Conservation (phyloP, 2,329 filamentous ascomycete species). For the Calonectria pteridis region DNA sequence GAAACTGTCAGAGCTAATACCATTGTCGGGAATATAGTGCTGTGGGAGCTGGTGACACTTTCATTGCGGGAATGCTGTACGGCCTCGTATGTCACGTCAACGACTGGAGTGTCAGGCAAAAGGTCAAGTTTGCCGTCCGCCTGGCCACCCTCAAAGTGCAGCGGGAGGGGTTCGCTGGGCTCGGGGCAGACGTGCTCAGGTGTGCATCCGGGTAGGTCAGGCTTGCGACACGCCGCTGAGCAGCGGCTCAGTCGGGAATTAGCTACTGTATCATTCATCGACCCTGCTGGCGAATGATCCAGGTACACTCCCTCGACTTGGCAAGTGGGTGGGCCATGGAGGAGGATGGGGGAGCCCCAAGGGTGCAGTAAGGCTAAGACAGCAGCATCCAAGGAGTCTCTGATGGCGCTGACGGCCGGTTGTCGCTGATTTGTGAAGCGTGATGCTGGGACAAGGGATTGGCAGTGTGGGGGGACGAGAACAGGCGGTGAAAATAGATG, state of each 20-base stretch:
- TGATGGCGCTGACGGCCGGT: constrained; percentile 33
- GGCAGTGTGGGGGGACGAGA: constrained; percentile 37
- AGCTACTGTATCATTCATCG: constrained; percentile 12
- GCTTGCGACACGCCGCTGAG: constrained; percentile 20
- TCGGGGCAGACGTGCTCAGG: constrained; percentile 53
- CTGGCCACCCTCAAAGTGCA: constrained; percentile 77
- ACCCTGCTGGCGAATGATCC: constrained; percentile 33
- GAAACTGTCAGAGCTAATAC: constrained; percentile 36
- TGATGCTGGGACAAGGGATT: constrained; percentile 34
- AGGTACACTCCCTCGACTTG: constrained; percentile 28
- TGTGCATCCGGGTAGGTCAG: constrained; percentile 30
- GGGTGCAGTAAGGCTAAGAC: constrained; percentile 28
- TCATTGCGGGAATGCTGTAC: constrained; percentile 79
- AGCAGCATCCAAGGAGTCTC: constrained; percentile 25
- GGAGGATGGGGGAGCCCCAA: constrained; percentile 23
- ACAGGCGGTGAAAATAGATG: constrained; percentile 45
- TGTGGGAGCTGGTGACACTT: constrained; percentile 81
- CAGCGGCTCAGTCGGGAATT: constrained; percentile 33
- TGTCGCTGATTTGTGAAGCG: constrained; percentile 38
- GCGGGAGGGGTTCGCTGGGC: constrained; percentile 72
- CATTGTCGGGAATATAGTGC: constrained; percentile 60
- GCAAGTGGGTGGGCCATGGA: constrained; percentile 35
- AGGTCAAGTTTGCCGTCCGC: constrained; percentile 72
- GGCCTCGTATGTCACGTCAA: constrained; percentile 63
- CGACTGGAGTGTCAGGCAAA: constrained; percentile 62